Percentiles rank a stretch among this genome's conserved stretches.
phyloP scores from a whole-genome alignment of 2,329 filamentous ascomycete genomes.

The Colletotrichum aenigma region DNA sequence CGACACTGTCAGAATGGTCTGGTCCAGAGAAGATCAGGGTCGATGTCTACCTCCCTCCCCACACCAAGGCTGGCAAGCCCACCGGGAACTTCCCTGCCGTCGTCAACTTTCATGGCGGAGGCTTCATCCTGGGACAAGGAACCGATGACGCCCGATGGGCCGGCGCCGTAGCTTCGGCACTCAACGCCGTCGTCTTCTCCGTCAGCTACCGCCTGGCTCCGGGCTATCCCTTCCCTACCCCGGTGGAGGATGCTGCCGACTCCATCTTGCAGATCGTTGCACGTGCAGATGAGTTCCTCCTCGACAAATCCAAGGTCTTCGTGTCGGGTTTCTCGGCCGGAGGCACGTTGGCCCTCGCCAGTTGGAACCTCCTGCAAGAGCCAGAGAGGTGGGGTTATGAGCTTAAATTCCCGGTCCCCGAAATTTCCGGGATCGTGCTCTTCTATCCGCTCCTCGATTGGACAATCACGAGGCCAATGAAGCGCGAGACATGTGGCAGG shows the following conservation, averaged over 20 bases:
- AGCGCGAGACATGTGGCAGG: slow-evolving; percentile 55
- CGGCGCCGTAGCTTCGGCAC: slow-evolving; percentile 52
- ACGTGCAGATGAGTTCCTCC: slow-evolving; percentile 59
- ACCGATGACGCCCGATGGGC: slow-evolving; percentile 69
- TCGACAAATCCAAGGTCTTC: slow-evolving; percentile 61
- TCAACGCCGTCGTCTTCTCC: slow-evolving; percentile 64
- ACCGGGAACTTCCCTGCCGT: slow-evolving; percentile 27
- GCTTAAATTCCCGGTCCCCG: slow-evolving; percentile 42
- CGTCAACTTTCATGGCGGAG: slow-evolving; percentile 72
- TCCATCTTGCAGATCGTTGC: slow-evolving; percentile 64
- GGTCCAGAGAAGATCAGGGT: slow-evolving; percentile 46
- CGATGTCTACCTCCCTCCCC: slow-evolving; percentile 46
- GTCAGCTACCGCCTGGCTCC: slow-evolving; percentile 74
- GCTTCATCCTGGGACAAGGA: slow-evolving; percentile 66
- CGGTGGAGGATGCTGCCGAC: slow-evolving; percentile 69
- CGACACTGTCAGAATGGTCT: slow-evolving; percentile 40
- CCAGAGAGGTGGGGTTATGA: slow-evolving; percentile 43
- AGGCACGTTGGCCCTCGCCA: slow-evolving; percentile 58
- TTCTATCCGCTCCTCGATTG: slow-evolving; percentile 70
- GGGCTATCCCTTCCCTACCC: slow-evolving; percentile 66
- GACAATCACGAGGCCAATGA: slow-evolving; percentile 59
- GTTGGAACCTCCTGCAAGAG: slow-evolving; percentile 49
- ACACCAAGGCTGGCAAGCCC: slow-evolving; percentile 14
- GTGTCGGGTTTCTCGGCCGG: slow-evolving; percentile 70
- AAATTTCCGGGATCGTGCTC: slow-evolving; percentile 56